Evolutionary conservation across 2,329 filamentous ascomycete genomes (phyloP), one percentile per base, ranked within the genome.

Genomic region (Colletotrichum graminicola): DNA sequence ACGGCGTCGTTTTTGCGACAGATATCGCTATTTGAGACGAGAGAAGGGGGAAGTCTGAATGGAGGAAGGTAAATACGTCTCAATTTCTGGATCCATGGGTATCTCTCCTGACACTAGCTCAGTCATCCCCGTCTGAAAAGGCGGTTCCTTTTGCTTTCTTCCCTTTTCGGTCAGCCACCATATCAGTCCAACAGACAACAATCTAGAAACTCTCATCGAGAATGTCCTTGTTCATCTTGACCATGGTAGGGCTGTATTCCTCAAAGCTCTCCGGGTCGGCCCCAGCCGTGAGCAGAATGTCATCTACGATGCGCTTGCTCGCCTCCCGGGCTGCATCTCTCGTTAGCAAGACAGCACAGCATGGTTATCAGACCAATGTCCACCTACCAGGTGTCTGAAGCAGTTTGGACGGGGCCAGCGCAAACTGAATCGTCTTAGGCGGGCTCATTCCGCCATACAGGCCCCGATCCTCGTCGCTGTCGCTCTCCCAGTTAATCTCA

Each of bases 351-450:
- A 7, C 2, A 29, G 2, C 11, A 51, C 45, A 26, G 11, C 4
- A 43, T 3, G 43, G 26, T 5, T 8, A 39, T 26, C 34, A 14
- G n/a, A 52, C 3, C n/a, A 36, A 34, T 21, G 3, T 11, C 23
- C 23, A 73, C 89, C 78, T 82, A 93, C 91, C 91, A 73, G 93
- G 94, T 60, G 94, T 97, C 79, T 95, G 93, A 79, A 95, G 80
- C 29, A 97, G 82, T 78, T 93, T 91, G 51, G 91, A 93, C 64
- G 92, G 92, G 62, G 93, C 93, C 59, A 97, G 82, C 55, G 92
- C 91, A 80, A 97, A 97, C 77, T 95, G 93, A 72, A 97, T 95
- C 14, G 94, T 96, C 85, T 98, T 98, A 0, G 96, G 96, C 36
- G 96, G 96, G 77, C 94, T 97, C 81, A 94, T 92, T 7, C 91